These are phyloP conservation scores for Fusarium ramigenum DNA, from an alignment of 2,329 filamentous ascomycete genomes.

Conservation along the genomic window DNA sequence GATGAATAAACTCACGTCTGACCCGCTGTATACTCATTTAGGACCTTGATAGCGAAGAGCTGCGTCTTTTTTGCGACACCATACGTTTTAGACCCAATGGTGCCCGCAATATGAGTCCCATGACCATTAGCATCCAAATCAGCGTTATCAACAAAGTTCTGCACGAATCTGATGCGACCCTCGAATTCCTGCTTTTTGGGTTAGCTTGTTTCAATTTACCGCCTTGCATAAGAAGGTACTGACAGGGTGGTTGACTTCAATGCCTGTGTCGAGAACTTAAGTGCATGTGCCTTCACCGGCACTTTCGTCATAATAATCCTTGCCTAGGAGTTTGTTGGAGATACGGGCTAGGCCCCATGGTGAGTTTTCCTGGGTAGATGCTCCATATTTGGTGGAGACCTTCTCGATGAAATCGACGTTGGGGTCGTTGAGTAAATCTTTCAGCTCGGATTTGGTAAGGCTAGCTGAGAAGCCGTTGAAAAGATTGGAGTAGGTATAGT, in stretches of 20 bases:
- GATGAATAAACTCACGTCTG: not conserved
- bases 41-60: not conserved
- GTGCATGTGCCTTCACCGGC: not conserved
- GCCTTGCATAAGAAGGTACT: not conserved
- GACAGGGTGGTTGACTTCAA: not conserved
- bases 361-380: not conserved
- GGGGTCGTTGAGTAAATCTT: not conserved
- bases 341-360: not conserved
- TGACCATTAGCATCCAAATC: not conserved
- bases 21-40: not conserved
- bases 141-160: not conserved
- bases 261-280: slow-evolving; percentile 12
- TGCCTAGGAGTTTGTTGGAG: not conserved
- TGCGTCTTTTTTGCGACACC: not conserved
- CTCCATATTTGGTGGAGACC: not conserved
- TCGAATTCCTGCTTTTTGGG: not conserved
- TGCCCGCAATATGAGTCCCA: not conserved
- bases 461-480: not conserved
- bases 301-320: not conserved
- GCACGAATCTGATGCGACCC: not conserved
- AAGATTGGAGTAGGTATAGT: not conserved
- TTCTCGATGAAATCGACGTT: not conserved
- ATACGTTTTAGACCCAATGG: not conserved
- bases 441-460: not conserved
- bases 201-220: not conserved